Percentiles rank a stretch among this genome's conserved stretches.
Conservation (phyloP, 106 monocot genomes). For the Cymbidium sinense region DNA sequence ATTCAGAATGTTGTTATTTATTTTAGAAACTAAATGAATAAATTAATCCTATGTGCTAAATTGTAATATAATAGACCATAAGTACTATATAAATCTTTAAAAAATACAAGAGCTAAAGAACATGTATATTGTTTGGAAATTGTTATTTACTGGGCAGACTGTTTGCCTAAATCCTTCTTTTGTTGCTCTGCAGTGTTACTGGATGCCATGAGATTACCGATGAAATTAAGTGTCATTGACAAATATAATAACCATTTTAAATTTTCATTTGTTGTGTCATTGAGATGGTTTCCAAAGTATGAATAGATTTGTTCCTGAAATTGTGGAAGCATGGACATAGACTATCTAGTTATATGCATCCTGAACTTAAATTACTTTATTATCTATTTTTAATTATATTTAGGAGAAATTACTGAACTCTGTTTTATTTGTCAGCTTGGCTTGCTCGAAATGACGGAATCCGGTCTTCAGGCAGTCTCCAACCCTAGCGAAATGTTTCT, state of each 20-base stretch:
- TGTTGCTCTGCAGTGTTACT: neutral
- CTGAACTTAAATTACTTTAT: neutral
- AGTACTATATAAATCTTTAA: neutral
- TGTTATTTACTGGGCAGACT: neutral
- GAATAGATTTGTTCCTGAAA: neutral
- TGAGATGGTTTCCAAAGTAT: neutral
- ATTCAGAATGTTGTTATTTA: neutral
- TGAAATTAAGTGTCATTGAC: neutral
- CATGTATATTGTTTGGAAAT: neutral
- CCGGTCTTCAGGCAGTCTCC: slow-evolving; percentile 86
- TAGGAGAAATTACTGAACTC: neutral
- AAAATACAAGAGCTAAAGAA: neutral
- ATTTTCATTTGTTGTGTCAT: neutral
- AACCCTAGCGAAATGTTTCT: slow-evolving; percentile 94
- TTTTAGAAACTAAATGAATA: neutral
- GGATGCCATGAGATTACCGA: neutral
- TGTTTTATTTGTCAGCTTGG: slow-evolving; percentile 58
- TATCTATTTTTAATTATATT: neutral
- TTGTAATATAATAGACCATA: neutral
- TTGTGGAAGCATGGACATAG: neutral
- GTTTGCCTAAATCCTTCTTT: neutral
- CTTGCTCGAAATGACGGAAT: slow-evolving; percentile 89
- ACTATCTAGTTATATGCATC: neutral
- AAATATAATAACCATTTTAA: neutral
- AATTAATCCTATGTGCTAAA: neutral